phyloP scores from a whole-genome alignment of 2,329 filamentous ascomycete species.

The Fusarium sulawesiense region DNA sequence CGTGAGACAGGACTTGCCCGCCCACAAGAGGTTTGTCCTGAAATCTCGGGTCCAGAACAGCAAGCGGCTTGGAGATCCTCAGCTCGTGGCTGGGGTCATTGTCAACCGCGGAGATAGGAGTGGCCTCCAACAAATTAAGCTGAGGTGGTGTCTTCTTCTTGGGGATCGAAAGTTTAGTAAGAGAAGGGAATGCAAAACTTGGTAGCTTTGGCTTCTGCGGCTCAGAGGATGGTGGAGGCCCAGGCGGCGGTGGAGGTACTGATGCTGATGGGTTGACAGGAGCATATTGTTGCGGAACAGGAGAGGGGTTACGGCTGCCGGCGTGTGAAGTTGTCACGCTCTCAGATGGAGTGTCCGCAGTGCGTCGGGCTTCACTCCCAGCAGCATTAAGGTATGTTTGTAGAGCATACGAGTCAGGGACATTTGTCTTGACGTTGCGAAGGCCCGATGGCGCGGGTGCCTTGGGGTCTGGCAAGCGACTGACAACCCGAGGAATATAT shows the following conservation, averaged over 20 bases:
- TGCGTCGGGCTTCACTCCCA: conserved; percentile 20
- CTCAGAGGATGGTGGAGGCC: background rate
- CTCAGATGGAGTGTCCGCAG: background rate
- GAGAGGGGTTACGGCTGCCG: conserved; percentile 25
- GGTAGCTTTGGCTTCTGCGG: conserved; percentile 46
- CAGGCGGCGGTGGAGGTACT: background rate
- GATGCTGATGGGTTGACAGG: background rate
- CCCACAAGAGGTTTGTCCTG: conserved; percentile 26
- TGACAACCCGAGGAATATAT: too few species aligned
- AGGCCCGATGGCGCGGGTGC: background rate
- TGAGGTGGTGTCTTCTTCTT: conserved; percentile 57
- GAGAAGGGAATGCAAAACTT: conserved; percentile 52
- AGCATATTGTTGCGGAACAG: background rate
- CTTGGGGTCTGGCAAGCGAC: background rate
- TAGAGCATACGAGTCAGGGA: conserved; percentile 50
- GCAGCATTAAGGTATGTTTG: conserved; percentile 51
- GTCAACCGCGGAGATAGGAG: conserved; percentile 38
- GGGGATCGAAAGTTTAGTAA: conserved; percentile 54
- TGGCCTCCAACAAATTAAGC: conserved; percentile 48
- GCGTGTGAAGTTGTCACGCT: conserved; percentile 3
- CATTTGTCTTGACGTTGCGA: conserved; percentile 31
- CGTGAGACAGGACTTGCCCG: conserved; percentile 1
- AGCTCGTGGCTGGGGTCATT: conserved; percentile 17
- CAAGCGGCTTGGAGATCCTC: conserved; percentile 32
- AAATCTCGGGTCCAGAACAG: conserved; percentile 26